A percentile compares a stretch with the other conserved stretches of the same genome.
These are phyloP conservation scores for Diphasiastrum complanatum DNA, from an alignment of 83 land plant genomes.

Conservation along the genomic window DNA sequence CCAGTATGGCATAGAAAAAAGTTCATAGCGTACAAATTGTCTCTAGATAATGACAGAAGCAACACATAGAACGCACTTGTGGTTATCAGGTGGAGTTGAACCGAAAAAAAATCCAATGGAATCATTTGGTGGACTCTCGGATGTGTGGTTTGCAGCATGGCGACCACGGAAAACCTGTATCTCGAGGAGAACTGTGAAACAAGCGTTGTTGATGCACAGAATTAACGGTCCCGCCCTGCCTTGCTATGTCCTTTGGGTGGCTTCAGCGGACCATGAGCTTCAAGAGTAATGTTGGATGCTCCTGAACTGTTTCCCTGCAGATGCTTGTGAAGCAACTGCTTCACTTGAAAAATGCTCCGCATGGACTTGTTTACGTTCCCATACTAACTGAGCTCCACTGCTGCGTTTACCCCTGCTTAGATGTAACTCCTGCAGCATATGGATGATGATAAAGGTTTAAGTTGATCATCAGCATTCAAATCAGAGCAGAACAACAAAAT, in stretches of 20 bases:
- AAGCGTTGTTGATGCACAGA: constrained; percentile 53
- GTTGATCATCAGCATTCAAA: background rate
- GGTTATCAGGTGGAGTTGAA: constrained; percentile 80
- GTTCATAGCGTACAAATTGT: background rate
- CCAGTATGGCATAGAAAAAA: background rate
- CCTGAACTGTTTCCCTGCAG: constrained; percentile 17
- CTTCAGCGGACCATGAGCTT: constrained; percentile 36
- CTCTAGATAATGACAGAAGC: too few species aligned
- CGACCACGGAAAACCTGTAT: constrained; percentile 36
- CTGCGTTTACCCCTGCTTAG: constrained; percentile 15
- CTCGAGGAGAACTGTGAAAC: constrained; percentile 53
- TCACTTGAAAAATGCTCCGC: constrained; percentile 21
- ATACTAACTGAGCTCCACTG: constrained; percentile 9
- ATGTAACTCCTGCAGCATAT: constrained; percentile 26
- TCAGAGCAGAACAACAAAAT: background rate
- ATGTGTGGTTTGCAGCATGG: constrained; percentile 34
- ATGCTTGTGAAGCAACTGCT: constrained; percentile 20
- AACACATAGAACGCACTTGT: constrained; percentile 46
- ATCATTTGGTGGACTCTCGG: constrained; percentile 88
- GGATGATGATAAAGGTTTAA: background rate
- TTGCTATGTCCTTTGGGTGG: constrained; percentile 48
- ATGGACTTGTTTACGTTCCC: constrained; percentile 25
- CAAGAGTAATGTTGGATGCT: constrained; percentile 6
- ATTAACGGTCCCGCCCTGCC: constrained; percentile 28
- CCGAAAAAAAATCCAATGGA: constrained; percentile 92